Evolutionary conservation across 352 stramenopile species (phyloP).

Genomic region (Blastocystis sp.): DNA sequence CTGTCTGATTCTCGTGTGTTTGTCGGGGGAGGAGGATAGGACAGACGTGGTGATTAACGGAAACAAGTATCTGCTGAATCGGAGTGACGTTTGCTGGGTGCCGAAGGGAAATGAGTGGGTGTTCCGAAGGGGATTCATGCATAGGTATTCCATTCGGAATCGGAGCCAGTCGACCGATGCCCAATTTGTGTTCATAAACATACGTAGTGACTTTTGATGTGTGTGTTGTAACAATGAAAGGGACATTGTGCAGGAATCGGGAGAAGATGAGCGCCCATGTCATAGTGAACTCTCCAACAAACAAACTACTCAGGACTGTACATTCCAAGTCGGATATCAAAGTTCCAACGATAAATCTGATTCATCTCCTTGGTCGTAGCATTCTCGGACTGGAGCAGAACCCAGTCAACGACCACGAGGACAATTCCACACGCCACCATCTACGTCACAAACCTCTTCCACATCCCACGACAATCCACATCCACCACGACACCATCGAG

Average conservation of each 20-base stretch:
- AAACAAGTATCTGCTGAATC: not conserved
- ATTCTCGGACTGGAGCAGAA: constrained; percentile 9
- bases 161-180: not conserved
- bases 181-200: constrained; percentile 33
- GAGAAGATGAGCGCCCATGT: no score
- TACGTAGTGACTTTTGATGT: constrained; percentile 17
- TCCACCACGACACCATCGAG: not conserved
- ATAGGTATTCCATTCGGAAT: constrained; percentile 7
- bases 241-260: no score
- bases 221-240: not conserved
- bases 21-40: not conserved
- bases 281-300: not conserved
- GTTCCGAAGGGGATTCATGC: not conserved
- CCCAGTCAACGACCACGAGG: not conserved
- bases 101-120: constrained; percentile 17
- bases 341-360: constrained; percentile 55
- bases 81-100: constrained; percentile 31
- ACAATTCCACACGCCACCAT: not conserved
- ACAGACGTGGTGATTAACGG: not conserved
- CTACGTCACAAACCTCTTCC: not conserved
- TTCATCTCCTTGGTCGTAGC: constrained; percentile 10
- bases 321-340: constrained; percentile 41
- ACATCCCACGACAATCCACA: not conserved
- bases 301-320: constrained; percentile 11
- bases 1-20: not conserved